phyloP scores from a whole-genome alignment of 2,329 filamentous ascomycete genomes.

The Diaporthe citrichinensis region DNA sequence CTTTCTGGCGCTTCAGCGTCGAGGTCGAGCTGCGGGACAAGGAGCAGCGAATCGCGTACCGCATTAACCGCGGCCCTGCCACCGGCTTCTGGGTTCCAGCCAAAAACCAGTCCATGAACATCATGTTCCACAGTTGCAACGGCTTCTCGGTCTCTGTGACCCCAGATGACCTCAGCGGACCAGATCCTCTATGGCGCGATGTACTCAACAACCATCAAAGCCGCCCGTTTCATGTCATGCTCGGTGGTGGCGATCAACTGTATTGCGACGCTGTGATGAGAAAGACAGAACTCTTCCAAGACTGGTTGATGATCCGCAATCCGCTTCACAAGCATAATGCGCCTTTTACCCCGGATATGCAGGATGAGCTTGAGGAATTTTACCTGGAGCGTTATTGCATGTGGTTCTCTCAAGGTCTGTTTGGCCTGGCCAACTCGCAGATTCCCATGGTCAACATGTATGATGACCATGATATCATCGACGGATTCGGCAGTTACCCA shows the following conservation, averaged over 20 bases:
- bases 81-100: constrained; percentile 96
- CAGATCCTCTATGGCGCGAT: constrained; percentile 97
- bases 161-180: constrained; percentile 85
- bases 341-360: constrained; percentile 85
- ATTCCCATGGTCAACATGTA: constrained; percentile 99
- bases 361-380: constrained; percentile 88
- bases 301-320: constrained; percentile 88
- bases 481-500: constrained; percentile 94
- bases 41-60: constrained; percentile 92
- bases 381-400: constrained; percentile 90
- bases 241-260: constrained; percentile 96
- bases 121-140: constrained; percentile 99
- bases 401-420: constrained; percentile 98
- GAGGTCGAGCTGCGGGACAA: constrained; percentile 86
- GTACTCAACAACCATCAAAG: constrained; percentile 93
- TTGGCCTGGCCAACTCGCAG: constrained; percentile 91
- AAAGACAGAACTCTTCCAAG: constrained; percentile 81
- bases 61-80: constrained; percentile 91
- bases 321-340: constrained; percentile 83
- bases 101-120: constrained; percentile 89
- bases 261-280: constrained; percentile 91
- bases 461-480: constrained; percentile 94
- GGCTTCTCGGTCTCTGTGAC: constrained; percentile 89
- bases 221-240: constrained; percentile 96
- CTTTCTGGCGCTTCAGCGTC: constrained; percentile 97